These are phyloP conservation scores for Fistulinella prunicolor DNA, from an alignment of 768 basidiomycete genomes.

Conservation along the genomic window DNA sequence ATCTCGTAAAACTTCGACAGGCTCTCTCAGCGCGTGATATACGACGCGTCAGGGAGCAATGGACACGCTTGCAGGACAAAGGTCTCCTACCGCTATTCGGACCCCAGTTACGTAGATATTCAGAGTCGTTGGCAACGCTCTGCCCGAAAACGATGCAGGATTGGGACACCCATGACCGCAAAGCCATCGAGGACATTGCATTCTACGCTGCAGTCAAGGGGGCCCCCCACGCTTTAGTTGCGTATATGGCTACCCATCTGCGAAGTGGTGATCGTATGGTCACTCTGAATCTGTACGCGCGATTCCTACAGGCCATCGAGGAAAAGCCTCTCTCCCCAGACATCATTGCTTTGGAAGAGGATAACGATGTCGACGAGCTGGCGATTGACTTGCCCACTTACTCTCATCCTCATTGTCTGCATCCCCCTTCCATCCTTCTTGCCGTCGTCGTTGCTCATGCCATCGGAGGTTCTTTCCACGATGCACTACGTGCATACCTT, in stretches of 20 bases:
- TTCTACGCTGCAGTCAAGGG: constrained; percentile 45
- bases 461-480: constrained; percentile 53
- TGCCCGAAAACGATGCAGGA: constrained; percentile 18
- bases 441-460: constrained; percentile 61
- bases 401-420: constrained; percentile 8
- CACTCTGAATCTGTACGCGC: constrained; percentile 45
- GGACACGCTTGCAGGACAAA: constrained; percentile 42
- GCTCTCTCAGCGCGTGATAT: constrained; percentile 38
- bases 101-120: constrained; percentile 40
- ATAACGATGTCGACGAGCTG: constrained; percentile 25
- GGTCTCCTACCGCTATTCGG: constrained; percentile 47
- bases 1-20: constrained; percentile 37
- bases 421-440: constrained; percentile 42
- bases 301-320: constrained; percentile 30
- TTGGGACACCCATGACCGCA: constrained; percentile 30
- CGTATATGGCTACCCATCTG: constrained; percentile 49
- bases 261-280: constrained; percentile 37
- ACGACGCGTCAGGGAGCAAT: constrained; percentile 31
- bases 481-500: constrained; percentile 47
- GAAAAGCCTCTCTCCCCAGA: constrained; percentile 19
- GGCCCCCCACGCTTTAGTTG: constrained; percentile 46
- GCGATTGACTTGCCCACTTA: constrained; percentile 21
- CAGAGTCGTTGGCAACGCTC: constrained; percentile 33
- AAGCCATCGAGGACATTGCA: constrained; percentile 45
- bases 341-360: constrained; percentile 9